Conservation (phyloP, 805 yeast genomes). For the Zygoascus biomembranicola region DNA sequence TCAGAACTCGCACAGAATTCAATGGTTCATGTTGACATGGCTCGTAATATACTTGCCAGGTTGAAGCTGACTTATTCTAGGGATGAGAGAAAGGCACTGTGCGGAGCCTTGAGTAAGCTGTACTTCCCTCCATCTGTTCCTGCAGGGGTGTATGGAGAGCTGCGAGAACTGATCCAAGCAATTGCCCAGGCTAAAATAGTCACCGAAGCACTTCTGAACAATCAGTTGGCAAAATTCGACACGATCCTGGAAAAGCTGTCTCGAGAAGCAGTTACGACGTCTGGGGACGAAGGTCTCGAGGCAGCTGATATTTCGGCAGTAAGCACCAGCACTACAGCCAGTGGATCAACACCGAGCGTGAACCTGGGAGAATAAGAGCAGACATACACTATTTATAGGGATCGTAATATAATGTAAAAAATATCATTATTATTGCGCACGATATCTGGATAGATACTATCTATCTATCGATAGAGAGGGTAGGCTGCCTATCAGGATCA, state of each 20-base stretch:
- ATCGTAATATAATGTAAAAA: no score
- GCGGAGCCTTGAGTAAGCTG: slow-evolving; percentile 44
- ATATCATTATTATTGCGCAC: no score
- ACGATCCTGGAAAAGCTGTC: neutral
- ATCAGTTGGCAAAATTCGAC: slow-evolving; percentile 29
- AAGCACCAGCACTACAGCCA: neutral
- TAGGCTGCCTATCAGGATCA: neutral
- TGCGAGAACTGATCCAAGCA: slow-evolving; percentile 25
- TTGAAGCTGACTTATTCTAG: slow-evolving; percentile 38
- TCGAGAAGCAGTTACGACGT: neutral
- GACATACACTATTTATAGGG: no score
- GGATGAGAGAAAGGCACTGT: slow-evolving; percentile 45
- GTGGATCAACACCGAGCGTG: no score
- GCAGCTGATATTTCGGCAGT: neutral
- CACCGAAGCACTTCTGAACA: slow-evolving; percentile 29
- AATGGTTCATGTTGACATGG: slow-evolving; percentile 48
- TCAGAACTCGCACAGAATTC: slow-evolving; percentile 41
- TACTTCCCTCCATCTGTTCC: slow-evolving; percentile 31
- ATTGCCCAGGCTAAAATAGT: slow-evolving; percentile 25
- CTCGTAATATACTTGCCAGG: slow-evolving; percentile 44
- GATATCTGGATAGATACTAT: no score
- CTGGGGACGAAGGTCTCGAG: neutral
- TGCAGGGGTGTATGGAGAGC: slow-evolving; percentile 21
- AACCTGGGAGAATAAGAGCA: no score
- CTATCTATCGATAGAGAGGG: neutral